Evolutionary conservation across 371 early-diverging fungal species (phyloP), one percentile per base, ranked within the genome.

Genomic region (Dinochytrium kinnereticum): DNA sequence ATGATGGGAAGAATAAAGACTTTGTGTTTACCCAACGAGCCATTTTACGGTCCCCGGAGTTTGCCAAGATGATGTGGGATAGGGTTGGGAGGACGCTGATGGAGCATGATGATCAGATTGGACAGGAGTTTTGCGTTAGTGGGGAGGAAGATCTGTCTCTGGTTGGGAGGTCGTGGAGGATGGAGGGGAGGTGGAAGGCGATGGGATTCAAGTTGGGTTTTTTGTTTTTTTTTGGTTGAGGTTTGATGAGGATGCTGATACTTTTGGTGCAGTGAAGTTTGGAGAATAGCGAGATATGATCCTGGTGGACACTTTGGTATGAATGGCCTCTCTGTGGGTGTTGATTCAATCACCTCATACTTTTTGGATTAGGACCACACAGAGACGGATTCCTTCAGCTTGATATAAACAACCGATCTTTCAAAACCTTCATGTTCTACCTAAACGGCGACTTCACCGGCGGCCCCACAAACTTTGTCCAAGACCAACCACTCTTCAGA

Each of bases 341-440:
- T 44, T 44, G 49, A 10, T 21, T 44, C 21, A 13, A 10, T 13
- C 10, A 13, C 49, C 49, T 44, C 21, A 44, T 13, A 10, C 10
- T 44, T 44, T 44, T 21, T 44, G 21, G 13, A 13, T 10, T 21
- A 44, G 57, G 68, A 44, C 68, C 68, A 17, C 68, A 68, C 30
- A 3, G 68, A 24, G 68, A 68, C 49, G 68, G 68, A 44, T 15
- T 68, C 24, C 31, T 68, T 39, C 68, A 68, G 21, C 21, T 68
- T 3, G 68, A 44, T 28, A 3, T 68, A 5, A 68, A 68, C 49
- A 5, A 13, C n/a, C 68, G 68, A 24, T 40, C 40, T 24, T 24
- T 68, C 24, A 68, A 68, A 30, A 68, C 68, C 15, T 44, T 68
- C n/a, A 68, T 68, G 68, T 44, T 68, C 19, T 68, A 68, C 49